Evolutionary conservation across 2,329 filamentous ascomycete species (phyloP).

Genomic region (Scedosporium boydii): DNA sequence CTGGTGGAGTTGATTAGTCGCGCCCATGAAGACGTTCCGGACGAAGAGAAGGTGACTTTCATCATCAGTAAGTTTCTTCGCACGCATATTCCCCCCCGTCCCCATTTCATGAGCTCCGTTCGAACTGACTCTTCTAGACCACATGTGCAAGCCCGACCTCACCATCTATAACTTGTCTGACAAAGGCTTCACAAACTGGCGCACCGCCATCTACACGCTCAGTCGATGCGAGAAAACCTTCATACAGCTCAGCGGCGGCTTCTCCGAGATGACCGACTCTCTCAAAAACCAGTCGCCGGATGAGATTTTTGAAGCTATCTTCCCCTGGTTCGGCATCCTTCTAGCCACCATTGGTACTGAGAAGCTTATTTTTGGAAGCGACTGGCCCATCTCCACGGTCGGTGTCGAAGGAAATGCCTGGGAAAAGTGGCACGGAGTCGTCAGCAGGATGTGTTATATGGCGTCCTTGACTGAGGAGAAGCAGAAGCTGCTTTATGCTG

Average conservation of each 20-base stretch:
- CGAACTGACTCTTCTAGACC: conserved; percentile 44
- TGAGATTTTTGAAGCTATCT: conserved; percentile 52
- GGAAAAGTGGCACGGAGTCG: conserved; percentile 64
- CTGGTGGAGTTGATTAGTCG: conserved; percentile 58
- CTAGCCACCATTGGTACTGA: conserved; percentile 62
- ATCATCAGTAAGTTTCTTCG: conserved; percentile 54
- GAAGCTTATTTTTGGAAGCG: conserved; percentile 81
- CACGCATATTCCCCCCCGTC: background rate
- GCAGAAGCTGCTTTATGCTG: conserved; percentile 59
- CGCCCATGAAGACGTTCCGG: conserved; percentile 51
- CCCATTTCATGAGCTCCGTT: background rate
- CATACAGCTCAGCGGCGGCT: conserved; percentile 85
- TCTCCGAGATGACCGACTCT: conserved; percentile 63
- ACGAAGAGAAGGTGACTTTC: conserved; percentile 52
- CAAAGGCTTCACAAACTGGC: conserved; percentile 59
- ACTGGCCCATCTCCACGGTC: conserved; percentile 83
- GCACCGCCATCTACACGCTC: conserved; percentile 56
- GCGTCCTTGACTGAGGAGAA: conserved; percentile 51
- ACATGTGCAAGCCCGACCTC: conserved; percentile 82
- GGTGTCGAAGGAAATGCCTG: conserved; percentile 49
- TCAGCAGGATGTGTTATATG: conserved; percentile 58
- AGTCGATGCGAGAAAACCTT: conserved; percentile 57
- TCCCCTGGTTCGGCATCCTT: conserved; percentile 63
- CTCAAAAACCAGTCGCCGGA: conserved; percentile 38
- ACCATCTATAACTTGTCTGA: conserved; percentile 49